Conservation (phyloP, 1,284 basidiomycete species). For the Cutaneotrichosporon curvatum region DNA sequence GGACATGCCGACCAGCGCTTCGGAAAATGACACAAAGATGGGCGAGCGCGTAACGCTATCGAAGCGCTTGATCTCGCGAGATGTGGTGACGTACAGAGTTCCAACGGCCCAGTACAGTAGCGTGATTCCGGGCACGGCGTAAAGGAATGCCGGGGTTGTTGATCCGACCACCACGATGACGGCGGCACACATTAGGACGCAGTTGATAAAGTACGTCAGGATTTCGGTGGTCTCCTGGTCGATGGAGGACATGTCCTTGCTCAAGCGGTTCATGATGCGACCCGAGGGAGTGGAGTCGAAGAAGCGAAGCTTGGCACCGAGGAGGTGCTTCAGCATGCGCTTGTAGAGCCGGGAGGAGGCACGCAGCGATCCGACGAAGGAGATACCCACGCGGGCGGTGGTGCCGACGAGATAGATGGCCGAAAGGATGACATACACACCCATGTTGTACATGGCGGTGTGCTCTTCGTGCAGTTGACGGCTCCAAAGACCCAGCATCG, state of each 20-base stretch:
- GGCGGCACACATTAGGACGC: conserved; percentile 32
- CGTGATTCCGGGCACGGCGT: conserved; percentile 44
- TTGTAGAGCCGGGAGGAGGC: conserved; percentile 38
- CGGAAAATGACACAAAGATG: conserved; percentile 52
- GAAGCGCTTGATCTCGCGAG: conserved; percentile 52
- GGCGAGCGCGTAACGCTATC: conserved; percentile 52
- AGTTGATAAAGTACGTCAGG: conserved; percentile 41
- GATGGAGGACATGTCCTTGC: conserved; percentile 50
- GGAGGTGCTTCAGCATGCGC: conserved; percentile 34
- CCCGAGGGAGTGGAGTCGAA: conserved; percentile 48
- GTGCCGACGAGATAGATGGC: conserved; percentile 36
- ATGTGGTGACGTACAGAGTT: conserved; percentile 47
- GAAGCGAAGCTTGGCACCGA: conserved; percentile 46
- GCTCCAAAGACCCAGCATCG: too few relatives aligned
- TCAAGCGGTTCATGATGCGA: conserved; percentile 51
- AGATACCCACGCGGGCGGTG: conserved; percentile 32
- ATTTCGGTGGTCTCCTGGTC: conserved; percentile 47
- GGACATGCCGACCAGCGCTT: conserved; percentile 47
- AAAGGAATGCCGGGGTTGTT: conserved; percentile 43
- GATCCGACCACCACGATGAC: conserved; percentile 41
- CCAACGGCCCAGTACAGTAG: conserved; percentile 47
- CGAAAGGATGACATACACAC: conserved; percentile 36
- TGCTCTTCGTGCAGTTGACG: background rate
- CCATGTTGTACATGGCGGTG: conserved; percentile 35
- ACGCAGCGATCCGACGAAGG: conserved; percentile 35